Conservation (phyloP, 257 asterid genomes). For the Nicotiana obtusifolia region DNA sequence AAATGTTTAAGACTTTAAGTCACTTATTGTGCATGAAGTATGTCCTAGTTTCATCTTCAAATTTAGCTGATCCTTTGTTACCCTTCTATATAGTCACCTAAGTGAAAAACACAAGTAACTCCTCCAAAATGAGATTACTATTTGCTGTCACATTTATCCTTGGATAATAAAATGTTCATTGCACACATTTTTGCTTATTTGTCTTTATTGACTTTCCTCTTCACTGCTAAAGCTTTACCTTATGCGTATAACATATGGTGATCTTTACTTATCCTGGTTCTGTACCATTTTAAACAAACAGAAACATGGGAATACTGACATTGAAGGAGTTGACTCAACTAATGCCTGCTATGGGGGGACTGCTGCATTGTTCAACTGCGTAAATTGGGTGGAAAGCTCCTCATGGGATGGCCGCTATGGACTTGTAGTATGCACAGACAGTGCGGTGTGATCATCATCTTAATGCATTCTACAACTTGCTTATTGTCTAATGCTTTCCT, state of each 20-base stretch:
- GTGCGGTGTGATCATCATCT: slow-evolving; percentile 64
- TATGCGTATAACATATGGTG: not conserved
- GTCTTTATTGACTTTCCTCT: not conserved
- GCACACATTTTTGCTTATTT: not conserved
- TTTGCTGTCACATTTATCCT: not conserved
- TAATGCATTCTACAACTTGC: slow-evolving; percentile 1
- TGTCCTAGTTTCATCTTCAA: not conserved
- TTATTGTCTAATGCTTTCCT: not conserved
- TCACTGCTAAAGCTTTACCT: not conserved
- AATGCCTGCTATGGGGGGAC: slow-evolving; percentile 99
- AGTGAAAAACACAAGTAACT: not conserved
- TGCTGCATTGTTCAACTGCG: slow-evolving; percentile 91
- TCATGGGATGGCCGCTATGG: slow-evolving; percentile 99
- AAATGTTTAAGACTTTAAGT: not conserved
- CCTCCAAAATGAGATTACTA: not conserved
- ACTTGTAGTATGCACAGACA: slow-evolving; percentile 97
- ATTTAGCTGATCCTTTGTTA: not conserved
- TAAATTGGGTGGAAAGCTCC: slow-evolving; percentile 95
- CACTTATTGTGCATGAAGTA: not conserved
- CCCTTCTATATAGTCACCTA: not conserved
- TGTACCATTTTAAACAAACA: slow-evolving; percentile 28
- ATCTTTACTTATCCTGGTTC: slow-evolving; percentile 10
- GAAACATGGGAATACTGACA: slow-evolving; percentile 88
- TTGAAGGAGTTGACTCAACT: slow-evolving; percentile 98
- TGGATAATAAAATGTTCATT: not conserved